A percentile compares a stretch with the other conserved stretches of the same genome.
Evolutionary conservation across 352 stramenopile genomes (phyloP).

Genomic region (Peronospora belbahrii): DNA sequence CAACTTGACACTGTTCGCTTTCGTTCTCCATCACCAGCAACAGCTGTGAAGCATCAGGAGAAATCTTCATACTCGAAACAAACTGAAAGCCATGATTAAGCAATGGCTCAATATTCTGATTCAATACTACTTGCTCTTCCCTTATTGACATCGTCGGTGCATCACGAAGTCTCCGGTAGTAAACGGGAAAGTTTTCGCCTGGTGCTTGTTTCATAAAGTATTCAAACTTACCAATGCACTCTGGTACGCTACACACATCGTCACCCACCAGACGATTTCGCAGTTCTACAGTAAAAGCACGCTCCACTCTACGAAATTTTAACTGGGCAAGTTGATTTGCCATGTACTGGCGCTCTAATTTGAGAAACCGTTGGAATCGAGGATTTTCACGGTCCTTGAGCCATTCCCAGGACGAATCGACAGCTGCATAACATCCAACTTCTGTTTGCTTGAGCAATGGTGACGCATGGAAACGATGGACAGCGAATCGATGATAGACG

Average conservation of each 20-base stretch:
- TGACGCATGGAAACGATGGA: conserved; percentile 5
- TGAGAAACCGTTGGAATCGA: conserved; percentile 49
- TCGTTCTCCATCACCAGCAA: conserved; percentile 68
- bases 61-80: conserved; percentile 71
- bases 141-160: conserved; percentile 15
- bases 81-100: conserved; percentile 62
- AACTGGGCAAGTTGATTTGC: conserved; percentile 41
- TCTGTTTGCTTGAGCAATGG: conserved; percentile 1
- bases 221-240: conserved; percentile 64
- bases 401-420: conserved; percentile 35
- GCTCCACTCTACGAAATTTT: conserved; percentile 51
- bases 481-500: background rate
- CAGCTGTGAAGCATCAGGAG: conserved; percentile 46
- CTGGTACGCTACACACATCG: conserved; percentile 60
- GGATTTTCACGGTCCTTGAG: conserved; percentile 39
- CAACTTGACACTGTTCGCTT: conserved; percentile 45
- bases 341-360: conserved; percentile 51
- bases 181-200: conserved; percentile 70
- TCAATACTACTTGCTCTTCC: conserved; percentile 46
- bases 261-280: conserved; percentile 50
- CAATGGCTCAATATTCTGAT: conserved; percentile 61
- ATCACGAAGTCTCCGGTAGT: conserved; percentile 46
- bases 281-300: conserved; percentile 59
- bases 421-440: conserved; percentile 6
- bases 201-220: conserved; percentile 65